phyloP scores from a whole-genome alignment of 495 filamentous ascomycete species.

The Collariella sp. region DNA sequence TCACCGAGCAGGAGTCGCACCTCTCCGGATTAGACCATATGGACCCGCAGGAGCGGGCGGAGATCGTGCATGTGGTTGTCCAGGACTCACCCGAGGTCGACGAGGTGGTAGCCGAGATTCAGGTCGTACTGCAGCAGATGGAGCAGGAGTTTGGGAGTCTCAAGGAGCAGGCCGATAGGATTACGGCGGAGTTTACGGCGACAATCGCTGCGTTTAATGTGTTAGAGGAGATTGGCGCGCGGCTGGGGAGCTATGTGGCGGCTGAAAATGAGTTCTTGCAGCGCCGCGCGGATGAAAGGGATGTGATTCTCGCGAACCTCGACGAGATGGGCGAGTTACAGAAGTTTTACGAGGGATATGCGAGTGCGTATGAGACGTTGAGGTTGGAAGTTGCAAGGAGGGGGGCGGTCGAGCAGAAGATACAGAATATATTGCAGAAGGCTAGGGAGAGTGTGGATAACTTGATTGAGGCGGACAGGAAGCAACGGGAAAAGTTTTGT shows the following conservation, averaged over 20 bases:
- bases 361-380: slow-evolving; percentile 73
- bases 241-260: slow-evolving; percentile 58
- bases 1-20: slow-evolving; percentile 49
- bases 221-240: slow-evolving; percentile 57
- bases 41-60: slow-evolving; percentile 62
- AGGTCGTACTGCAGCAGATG: slow-evolving; percentile 66
- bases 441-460: slow-evolving; percentile 66
- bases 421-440: slow-evolving; percentile 64
- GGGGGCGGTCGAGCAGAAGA: slow-evolving; percentile 57
- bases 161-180: slow-evolving; percentile 46
- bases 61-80: slow-evolving; percentile 74
- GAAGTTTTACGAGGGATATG: slow-evolving; percentile 74
- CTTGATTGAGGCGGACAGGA: slow-evolving; percentile 64
- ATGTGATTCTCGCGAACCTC: slow-evolving; percentile 56
- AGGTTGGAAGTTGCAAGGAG: slow-evolving; percentile 74
- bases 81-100: slow-evolving; percentile 83
- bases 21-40: slow-evolving; percentile 59
- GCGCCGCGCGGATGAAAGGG: slow-evolving; percentile 68
- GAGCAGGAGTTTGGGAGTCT: slow-evolving; percentile 56
- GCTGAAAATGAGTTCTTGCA: slow-evolving; percentile 61
- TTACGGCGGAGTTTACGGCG: slow-evolving; percentile 39
- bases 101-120: slow-evolving; percentile 79
- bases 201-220: slow-evolving; percentile 52
- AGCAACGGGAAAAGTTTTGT: slow-evolving; percentile 69
- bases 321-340: slow-evolving; percentile 64